Conservation (phyloP, 306 rosid species). For the Benincasa hispida region DNA sequence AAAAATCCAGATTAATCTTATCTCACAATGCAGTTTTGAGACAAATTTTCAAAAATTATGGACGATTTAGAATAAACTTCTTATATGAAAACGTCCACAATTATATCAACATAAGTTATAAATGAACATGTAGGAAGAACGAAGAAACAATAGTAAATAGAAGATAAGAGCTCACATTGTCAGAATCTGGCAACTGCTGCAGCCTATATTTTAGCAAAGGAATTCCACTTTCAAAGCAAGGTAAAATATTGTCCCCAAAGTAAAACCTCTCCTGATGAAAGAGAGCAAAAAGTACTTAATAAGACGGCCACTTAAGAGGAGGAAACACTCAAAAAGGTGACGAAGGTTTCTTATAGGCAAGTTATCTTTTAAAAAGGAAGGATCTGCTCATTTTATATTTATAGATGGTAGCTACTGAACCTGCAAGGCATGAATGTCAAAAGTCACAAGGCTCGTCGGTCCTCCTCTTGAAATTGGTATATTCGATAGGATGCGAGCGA, state of each 20-base stretch:
- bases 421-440: constrained; percentile 98
- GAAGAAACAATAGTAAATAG: neutral
- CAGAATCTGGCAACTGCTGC: constrained; percentile 86
- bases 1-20: neutral
- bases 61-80: neutral
- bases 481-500: constrained; percentile 84
- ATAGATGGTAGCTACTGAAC: constrained; percentile 22
- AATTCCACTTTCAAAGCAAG: constrained; percentile 97
- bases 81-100: neutral
- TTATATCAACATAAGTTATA: neutral
- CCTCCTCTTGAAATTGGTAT: constrained; percentile 98
- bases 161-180: constrained; percentile 42
- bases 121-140: neutral
- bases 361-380: neutral
- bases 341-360: neutral
- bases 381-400: neutral
- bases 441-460: constrained; percentile 86
- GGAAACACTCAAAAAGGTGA: neutral
- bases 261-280: constrained; percentile 78
- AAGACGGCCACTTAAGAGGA: neutral
- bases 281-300: constrained; percentile 8
- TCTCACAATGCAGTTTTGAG: neutral
- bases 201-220: constrained; percentile 82
- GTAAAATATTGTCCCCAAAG: constrained; percentile 91
- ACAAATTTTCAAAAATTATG: neutral